Conservation (phyloP, 257 asterid genomes). For the Primulina tabacum region DNA sequence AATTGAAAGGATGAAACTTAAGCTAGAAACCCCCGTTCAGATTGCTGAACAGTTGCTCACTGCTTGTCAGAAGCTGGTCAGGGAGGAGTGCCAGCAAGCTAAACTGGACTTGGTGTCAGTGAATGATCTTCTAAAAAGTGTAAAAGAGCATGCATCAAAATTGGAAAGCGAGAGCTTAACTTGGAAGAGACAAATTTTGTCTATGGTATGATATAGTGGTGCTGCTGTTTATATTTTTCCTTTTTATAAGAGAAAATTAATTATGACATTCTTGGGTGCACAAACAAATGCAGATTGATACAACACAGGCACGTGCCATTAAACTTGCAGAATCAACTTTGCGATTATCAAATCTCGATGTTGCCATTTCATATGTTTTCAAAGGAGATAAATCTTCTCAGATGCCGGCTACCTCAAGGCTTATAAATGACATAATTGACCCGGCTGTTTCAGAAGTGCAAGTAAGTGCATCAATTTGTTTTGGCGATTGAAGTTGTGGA, state of each 20-base stretch:
- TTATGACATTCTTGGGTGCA: constrained; percentile 17
- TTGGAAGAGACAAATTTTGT: constrained; percentile 72
- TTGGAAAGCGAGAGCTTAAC: constrained; percentile 76
- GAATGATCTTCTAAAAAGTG: constrained; percentile 60
- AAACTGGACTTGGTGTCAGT: constrained; percentile 60
- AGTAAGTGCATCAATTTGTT: constrained; percentile 49
- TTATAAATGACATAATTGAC: constrained; percentile 62
- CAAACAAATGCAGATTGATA: constrained; percentile 62
- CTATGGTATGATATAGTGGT: constrained; percentile 54
- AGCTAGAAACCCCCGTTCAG: constrained; percentile 84
- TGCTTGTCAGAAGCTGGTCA: constrained; percentile 70
- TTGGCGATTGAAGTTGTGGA: constrained; percentile 9
- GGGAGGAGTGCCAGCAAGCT: constrained; percentile 67
- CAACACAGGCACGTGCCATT: constrained; percentile 61
- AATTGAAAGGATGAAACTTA: constrained; percentile 81
- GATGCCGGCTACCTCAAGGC: constrained; percentile 63
- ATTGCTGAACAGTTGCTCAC: constrained; percentile 75
- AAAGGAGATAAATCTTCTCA: constrained; percentile 67
- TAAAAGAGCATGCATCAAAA: constrained; percentile 54
- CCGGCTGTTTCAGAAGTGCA: constrained; percentile 76
- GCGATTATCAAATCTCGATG: constrained; percentile 76
- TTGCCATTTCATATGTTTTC: constrained; percentile 60
- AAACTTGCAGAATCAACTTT: constrained; percentile 77
- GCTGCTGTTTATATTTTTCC: constrained; percentile 4
- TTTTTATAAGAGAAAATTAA: constrained; percentile 16